Conservation (phyloP, 169 alveolate species). For the Plasmodium inui region DNA sequence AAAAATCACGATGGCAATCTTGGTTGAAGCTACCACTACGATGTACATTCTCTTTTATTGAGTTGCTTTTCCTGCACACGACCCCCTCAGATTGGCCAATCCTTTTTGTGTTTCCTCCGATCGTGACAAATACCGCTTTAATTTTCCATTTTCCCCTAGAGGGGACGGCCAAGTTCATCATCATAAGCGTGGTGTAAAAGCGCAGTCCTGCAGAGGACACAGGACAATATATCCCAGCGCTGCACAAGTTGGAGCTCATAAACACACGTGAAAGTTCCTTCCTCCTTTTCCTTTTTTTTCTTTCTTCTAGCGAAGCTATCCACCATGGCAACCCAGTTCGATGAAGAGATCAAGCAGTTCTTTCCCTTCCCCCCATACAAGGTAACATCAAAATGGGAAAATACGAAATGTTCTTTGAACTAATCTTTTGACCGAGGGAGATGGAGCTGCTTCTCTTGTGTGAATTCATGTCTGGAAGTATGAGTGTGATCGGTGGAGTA, state of each 20-base stretch:
- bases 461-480: not conserved
- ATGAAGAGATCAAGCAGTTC: constrained; percentile 17
- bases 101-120: not conserved
- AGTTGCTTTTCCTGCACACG: not conserved
- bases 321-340: constrained; percentile 4
- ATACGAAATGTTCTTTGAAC: not conserved
- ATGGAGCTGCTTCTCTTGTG: not conserved
- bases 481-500: not conserved
- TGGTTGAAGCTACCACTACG: not conserved
- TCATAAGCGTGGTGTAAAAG: not conserved
- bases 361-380: constrained; percentile 51
- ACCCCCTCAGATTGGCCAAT: not conserved
- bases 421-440: not conserved
- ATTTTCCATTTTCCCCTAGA: not conserved
- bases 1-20: not conserved
- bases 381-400: not conserved
- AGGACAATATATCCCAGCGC: not conserved
- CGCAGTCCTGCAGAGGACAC: not conserved
- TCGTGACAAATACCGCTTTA: not conserved
- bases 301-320: not conserved
- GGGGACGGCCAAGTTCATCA: not conserved
- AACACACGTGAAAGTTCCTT: not conserved
- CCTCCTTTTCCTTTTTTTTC: not conserved
- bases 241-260: not conserved
- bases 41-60: not conserved